These are phyloP conservation scores for Chondrus crispus DNA, from an alignment of 23 red algal species.

Conservation along the genomic window DNA sequence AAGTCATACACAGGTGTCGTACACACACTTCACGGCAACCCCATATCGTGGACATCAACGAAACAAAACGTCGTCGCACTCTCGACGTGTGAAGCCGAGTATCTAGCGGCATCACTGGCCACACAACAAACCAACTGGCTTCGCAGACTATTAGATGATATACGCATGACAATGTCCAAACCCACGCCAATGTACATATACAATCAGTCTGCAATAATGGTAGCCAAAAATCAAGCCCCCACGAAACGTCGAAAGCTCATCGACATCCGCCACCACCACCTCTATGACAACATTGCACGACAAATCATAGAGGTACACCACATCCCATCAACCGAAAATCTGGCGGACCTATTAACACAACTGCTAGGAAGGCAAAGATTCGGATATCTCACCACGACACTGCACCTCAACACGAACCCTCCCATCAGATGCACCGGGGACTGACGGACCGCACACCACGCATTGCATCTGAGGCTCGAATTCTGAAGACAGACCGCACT, in stretches of 20 bases:
- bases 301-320: neutral
- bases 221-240: neutral
- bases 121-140: neutral
- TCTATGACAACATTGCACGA: neutral
- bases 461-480: too few species aligned
- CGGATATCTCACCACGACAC: neutral
- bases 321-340: neutral
- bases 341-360: neutral
- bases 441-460: too few species aligned
- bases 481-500: too few species aligned
- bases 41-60: neutral
- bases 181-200: neutral
- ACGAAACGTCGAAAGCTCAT: conserved; percentile 5
- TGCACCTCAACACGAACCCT: neutral
- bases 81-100: conserved; percentile 10
- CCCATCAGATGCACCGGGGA: too few species aligned
- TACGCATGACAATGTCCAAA: neutral
- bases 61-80: conserved; percentile 1
- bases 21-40: neutral
- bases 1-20: neutral
- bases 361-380: neutral
- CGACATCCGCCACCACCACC: neutral
- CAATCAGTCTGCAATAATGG: neutral
- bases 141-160: neutral
- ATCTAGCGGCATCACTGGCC: neutral